A percentile compares a stretch with the other conserved stretches of the same genome.
phyloP scores from a whole-genome alignment of 2,329 filamentous ascomycete species.

The Apiospora sp. region DNA sequence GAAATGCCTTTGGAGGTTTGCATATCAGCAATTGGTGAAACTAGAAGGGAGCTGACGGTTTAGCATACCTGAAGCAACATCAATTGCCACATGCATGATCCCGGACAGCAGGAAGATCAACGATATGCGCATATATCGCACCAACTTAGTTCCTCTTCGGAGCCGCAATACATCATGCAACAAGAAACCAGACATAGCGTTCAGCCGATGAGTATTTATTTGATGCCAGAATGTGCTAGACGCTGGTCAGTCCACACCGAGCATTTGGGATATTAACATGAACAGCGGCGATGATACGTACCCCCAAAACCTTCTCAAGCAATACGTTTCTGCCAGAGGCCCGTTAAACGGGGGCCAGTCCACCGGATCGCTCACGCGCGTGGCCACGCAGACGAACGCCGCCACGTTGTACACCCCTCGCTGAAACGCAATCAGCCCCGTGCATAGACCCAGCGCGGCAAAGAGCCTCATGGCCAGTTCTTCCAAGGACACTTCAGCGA shows the following conservation, averaged over 20 bases:
- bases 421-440: no score
- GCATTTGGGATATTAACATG: no score
- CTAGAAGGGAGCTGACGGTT: neutral
- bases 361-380: neutral
- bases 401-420: constrained; percentile 20
- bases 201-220: constrained; percentile 29
- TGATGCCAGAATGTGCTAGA: constrained; percentile 30
- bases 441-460: no score
- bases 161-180: constrained; percentile 23
- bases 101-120: constrained; percentile 30
- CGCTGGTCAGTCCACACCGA: no score
- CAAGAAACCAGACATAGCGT: constrained; percentile 25
- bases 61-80: constrained; percentile 27
- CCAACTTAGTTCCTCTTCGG: neutral
- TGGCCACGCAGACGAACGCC: neutral
- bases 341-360: constrained; percentile 3
- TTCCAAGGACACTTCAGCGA: neutral
- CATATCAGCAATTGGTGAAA: neutral
- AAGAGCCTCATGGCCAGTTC: no score
- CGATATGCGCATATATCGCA: constrained; percentile 25
- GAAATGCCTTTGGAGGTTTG: neutral
- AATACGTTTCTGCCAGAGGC: neutral
- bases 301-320: neutral
- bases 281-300: neutral
- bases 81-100: constrained; percentile 27